These are phyloP conservation scores for Cocos nucifera DNA, from an alignment of 176 grass and related monocot genomes.

Conservation along the genomic window DNA sequence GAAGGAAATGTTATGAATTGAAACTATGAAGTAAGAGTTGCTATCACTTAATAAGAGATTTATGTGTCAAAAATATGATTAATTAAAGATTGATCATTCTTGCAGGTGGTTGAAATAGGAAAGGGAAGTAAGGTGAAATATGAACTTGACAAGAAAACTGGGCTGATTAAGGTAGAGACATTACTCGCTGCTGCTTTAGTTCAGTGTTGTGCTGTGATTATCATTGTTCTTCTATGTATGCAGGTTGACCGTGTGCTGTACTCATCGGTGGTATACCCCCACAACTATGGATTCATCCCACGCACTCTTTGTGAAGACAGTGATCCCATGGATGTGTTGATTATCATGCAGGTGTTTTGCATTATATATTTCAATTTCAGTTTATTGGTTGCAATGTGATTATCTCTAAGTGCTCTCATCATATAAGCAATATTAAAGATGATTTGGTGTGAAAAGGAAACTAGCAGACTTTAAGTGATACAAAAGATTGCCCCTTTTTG, in stretches of 20 bases:
- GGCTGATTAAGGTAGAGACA: conserved; percentile 63
- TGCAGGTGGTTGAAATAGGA: conserved; percentile 82
- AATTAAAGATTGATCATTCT: not conserved
- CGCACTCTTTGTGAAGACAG: too few relatives aligned
- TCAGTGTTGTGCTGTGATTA: not conserved
- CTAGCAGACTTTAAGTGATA: not conserved
- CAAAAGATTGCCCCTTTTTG: not conserved
- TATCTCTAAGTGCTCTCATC: too few relatives aligned
- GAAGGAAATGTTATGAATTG: too few relatives aligned
- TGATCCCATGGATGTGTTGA: too few relatives aligned
- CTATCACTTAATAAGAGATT: too few relatives aligned
- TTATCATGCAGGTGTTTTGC: too few relatives aligned
- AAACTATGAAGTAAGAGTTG: too few relatives aligned
- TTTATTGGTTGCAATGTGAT: not conserved
- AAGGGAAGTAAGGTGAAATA: conserved; percentile 97
- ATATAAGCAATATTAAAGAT: not conserved
- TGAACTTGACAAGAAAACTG: conserved; percentile 98
- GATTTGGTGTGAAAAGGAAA: not conserved
- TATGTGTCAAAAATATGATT: too few relatives aligned
- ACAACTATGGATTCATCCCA: too few relatives aligned
- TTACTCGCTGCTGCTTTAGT: not conserved
- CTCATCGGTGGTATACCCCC: too few relatives aligned
- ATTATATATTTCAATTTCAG: not conserved
- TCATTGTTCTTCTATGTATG: not conserved
- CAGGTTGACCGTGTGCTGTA: too few relatives aligned